phyloP scores from a whole-genome alignment of 2,329 filamentous ascomycete genomes.

The Myriosclerotinia duriaeana region DNA sequence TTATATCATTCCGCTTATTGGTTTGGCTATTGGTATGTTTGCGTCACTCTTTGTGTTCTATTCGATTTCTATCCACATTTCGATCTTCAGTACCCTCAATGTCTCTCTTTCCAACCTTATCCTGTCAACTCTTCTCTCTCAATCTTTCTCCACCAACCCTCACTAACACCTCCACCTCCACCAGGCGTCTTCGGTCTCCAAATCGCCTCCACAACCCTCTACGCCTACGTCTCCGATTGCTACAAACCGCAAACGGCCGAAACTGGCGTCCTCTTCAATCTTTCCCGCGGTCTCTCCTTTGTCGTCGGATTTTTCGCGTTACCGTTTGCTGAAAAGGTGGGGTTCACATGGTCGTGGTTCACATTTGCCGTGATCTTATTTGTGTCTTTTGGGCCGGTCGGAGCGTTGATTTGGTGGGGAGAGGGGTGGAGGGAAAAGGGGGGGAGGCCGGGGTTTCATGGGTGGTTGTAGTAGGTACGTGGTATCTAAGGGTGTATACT shows the following conservation, averaged over 20 bases:
- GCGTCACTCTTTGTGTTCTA: background rate
- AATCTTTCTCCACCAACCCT: background rate
- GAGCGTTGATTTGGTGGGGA: constrained; percentile 34
- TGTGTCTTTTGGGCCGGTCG: constrained; percentile 34
- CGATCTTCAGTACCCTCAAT: background rate
- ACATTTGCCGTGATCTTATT: constrained; percentile 34
- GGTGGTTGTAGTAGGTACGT: constrained; percentile 26
- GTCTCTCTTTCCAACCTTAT: no score
- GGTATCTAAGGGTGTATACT: background rate
- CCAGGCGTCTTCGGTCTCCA: constrained; percentile 35
- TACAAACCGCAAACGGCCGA: constrained; percentile 37
- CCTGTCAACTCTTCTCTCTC: background rate
- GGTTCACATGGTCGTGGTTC: constrained; percentile 35
- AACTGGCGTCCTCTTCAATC: constrained; percentile 36
- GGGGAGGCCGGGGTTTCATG: constrained; percentile 33
- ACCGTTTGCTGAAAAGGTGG: constrained; percentile 31
- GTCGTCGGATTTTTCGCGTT: constrained; percentile 36
- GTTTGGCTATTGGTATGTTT: constrained; percentile 30
- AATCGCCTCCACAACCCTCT: constrained; percentile 35
- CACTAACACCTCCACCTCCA: background rate
- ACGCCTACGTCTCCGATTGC: constrained; percentile 37
- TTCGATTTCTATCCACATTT: background rate
- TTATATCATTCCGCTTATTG: constrained; percentile 34
- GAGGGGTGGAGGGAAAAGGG: constrained; percentile 33
- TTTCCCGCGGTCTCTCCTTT: constrained; percentile 34